These are phyloP conservation scores for Epichloe scottii DNA, from an alignment of 2,329 filamentous ascomycete species.

Conservation along the genomic window DNA sequence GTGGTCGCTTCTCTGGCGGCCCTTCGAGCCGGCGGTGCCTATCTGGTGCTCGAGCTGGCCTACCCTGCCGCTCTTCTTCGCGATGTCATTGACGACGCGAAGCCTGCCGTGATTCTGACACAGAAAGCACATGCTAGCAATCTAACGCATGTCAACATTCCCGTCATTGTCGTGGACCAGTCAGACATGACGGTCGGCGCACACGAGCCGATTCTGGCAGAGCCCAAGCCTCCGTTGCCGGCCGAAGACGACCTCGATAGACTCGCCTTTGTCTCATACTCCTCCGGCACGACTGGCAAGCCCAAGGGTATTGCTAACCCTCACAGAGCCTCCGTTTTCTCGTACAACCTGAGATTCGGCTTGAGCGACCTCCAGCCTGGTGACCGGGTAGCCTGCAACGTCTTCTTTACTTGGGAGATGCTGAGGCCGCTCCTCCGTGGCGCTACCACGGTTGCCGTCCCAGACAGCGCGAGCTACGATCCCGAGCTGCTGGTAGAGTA, in stretches of 20 bases:
- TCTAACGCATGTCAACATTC: conserved; percentile 44
- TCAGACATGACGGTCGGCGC: conserved; percentile 16
- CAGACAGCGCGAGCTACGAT: conserved; percentile 67
- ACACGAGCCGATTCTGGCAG: conserved; percentile 12
- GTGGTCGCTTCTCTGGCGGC: conserved; percentile 67
- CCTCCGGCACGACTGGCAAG: conserved; percentile 63
- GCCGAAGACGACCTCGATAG: conserved; percentile 57
- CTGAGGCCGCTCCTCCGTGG: conserved; percentile 63
- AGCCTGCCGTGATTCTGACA: conserved; percentile 59
- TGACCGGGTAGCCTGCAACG: conserved; percentile 75
- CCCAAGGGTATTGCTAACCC: conserved; percentile 78
- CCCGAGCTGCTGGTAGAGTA: conserved; percentile 61
- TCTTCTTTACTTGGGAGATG: conserved; percentile 82
- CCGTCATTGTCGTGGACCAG: conserved; percentile 53
- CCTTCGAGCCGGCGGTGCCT: conserved; percentile 68
- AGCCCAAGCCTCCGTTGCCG: conserved; percentile 39
- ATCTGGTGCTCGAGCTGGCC: conserved; percentile 67
- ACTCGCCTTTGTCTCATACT: conserved; percentile 70
- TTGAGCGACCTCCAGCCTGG: conserved; percentile 58
- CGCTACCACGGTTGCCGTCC: conserved; percentile 62
- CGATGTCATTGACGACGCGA: conserved; percentile 66
- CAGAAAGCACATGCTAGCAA: conserved; percentile 50
- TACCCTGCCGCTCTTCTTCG: conserved; percentile 63
- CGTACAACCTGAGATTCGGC: conserved; percentile 60
- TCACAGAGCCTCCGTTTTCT: conserved; percentile 59